Base-by-base conservation (phyloP, 2,329 filamentous ascomycete species). In the Colletotrichum theobromicola region DNA sequence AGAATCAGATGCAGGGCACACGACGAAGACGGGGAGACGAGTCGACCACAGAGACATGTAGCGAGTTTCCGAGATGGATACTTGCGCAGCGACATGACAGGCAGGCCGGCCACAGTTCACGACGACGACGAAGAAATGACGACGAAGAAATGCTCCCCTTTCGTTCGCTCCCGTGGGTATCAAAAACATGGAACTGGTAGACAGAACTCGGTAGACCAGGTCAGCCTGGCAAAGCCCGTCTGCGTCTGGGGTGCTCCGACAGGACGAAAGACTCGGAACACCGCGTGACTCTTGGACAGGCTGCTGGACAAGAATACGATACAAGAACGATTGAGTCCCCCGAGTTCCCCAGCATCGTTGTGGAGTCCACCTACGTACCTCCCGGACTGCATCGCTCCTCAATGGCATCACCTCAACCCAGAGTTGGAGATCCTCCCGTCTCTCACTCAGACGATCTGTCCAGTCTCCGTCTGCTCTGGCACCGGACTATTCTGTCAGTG, bases 311-410 rank as follows among this genome's bases (percentile, higher is more conserved):
- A 2, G 5, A 37, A 67, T 28, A 55, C 46, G 50, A 57, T 60
- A 32, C 60, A 30, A 60, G 28, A 35, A 32, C 32, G 53, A 70
- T 70, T 55, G 67, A 70, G 50, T 42, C 28, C 10, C 35, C 35
- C 58, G n/a, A 34, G n/a, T 46, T 6, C 70, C 67, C 60, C 50
- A 32, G 60, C 61, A 50, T 50, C 55, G 35, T 34, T 32, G 62
- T 75, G 57, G 62, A 75, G 68, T 37, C 46, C 28, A 24, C 69
- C 72, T 71, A 74, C 55, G 72, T 57, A 74, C 62, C 67, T 71
- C 62, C 55, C 35, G 32, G 67, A 74, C 71, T 26, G 67, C 32
- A 32, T 24, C 50, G 30, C 71, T 63, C 57, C 62, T 72, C 62
- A 55, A 67, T 67, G 72, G 68, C 72, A 72, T 67, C 72, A 67